Evolutionary conservation across 1,284 basidiomycete genomes (phyloP).

Genomic region (Tremellales sp.): DNA sequence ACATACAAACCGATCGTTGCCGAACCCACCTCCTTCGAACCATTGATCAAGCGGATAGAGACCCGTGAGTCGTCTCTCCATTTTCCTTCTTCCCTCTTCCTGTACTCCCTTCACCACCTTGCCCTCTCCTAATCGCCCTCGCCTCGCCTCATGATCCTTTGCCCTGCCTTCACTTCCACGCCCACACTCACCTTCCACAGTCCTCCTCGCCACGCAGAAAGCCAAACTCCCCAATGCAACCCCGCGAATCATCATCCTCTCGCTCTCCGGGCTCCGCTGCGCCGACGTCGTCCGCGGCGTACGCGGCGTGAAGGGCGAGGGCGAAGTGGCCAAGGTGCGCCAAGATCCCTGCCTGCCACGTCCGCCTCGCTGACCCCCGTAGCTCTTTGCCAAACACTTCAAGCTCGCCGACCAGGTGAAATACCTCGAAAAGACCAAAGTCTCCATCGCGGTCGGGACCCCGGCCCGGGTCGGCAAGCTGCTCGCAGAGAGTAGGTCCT

Average conservation of each 20-base stretch:
- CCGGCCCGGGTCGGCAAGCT: slow-evolving; percentile 48
- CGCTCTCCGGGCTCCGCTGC: slow-evolving; percentile 45
- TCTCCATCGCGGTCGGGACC: slow-evolving; percentile 49
- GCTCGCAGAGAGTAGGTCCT: slow-evolving; percentile 35
- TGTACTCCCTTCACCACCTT: background rate
- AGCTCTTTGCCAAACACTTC: slow-evolving; percentile 51
- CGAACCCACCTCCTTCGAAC: background rate
- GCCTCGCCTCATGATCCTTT: no score
- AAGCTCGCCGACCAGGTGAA: slow-evolving; percentile 48
- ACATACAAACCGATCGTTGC: background rate
- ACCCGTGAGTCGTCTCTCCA: background rate
- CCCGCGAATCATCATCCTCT: slow-evolving; percentile 45
- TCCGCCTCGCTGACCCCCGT: background rate
- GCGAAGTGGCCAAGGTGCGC: slow-evolving; percentile 49
- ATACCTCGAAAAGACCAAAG: slow-evolving; percentile 43
- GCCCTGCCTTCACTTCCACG: background rate
- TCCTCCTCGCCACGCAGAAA: slow-evolving; percentile 21
- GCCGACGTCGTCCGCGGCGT: slow-evolving; percentile 48
- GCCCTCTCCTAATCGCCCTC: no score
- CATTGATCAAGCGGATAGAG: background rate
- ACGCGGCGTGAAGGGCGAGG: slow-evolving; percentile 36
- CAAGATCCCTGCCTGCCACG: background rate
- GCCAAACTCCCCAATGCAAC: slow-evolving; percentile 26
- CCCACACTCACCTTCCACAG: background rate
- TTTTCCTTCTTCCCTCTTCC: background rate